A percentile compares a stretch with the other conserved stretches of the same genome.
phyloP scores from a whole-genome alignment of 495 filamentous ascomycete species.

The Talaromyces trachyspermus region DNA sequence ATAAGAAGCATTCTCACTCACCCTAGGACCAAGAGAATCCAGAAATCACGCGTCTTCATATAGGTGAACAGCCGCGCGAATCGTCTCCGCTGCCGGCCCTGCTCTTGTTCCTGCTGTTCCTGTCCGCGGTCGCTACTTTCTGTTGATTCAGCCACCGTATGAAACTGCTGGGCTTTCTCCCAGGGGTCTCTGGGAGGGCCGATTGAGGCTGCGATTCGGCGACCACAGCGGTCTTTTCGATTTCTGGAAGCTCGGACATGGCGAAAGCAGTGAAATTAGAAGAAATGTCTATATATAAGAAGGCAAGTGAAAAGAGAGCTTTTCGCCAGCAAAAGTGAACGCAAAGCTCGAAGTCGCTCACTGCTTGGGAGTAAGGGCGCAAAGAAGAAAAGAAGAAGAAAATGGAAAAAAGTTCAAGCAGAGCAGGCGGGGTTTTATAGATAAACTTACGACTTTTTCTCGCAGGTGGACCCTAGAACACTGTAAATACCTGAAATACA shows the following conservation, averaged over 20 bases:
- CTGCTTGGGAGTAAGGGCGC: conserved; percentile 3
- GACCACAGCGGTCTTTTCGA: conserved; percentile 2
- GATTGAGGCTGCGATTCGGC: not conserved
- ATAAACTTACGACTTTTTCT: too few species aligned
- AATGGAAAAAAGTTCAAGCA: not conserved
- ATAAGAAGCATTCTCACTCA: not conserved
- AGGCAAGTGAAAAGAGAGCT: not conserved
- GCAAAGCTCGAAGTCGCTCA: conserved; percentile 11
- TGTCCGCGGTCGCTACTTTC: not conserved
- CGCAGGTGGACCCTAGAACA: too few species aligned
- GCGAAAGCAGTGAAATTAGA: not conserved
- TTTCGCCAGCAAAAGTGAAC: conserved; percentile 9
- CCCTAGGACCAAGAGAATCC: conserved; percentile 3
- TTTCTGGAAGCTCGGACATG: not conserved
- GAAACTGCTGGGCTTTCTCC: conserved; percentile 1
- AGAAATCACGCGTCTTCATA: conserved; percentile 7
- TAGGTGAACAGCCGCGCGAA: not conserved
- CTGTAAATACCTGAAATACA: too few species aligned
- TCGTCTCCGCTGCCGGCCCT: not conserved
- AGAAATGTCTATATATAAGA: not conserved
- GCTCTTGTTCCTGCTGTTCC: not conserved
- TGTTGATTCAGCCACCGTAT: not conserved
- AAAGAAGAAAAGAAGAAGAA: not conserved
- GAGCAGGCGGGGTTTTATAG: not conserved
- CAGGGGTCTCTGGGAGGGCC: not conserved